Conservation (phyloP, 2,329 filamentous ascomycete genomes). For the Monosporascus sp. region DNA sequence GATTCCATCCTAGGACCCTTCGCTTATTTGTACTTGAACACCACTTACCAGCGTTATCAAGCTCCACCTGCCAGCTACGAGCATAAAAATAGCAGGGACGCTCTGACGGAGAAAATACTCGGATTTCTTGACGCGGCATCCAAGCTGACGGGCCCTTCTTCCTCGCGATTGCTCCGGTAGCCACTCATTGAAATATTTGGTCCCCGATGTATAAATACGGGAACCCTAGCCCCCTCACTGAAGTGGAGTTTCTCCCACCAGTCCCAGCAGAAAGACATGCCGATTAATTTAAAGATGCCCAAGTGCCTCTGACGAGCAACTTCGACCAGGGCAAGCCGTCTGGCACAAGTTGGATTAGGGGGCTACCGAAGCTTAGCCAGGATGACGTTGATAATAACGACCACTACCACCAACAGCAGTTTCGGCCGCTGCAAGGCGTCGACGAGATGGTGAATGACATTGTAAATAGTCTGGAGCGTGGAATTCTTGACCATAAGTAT, state of each 20-base stretch:
- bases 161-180: conserved; percentile 52
- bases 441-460: too few relatives aligned
- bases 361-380: conserved; percentile 32
- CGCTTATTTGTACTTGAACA: conserved; percentile 60
- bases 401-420: too few relatives aligned
- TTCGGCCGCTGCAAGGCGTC: too few relatives aligned
- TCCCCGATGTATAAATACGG: conserved; percentile 16
- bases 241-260: conserved; percentile 42
- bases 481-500: too few relatives aligned
- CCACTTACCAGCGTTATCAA: conserved; percentile 51
- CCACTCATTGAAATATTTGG: conserved; percentile 47
- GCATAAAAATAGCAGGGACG: conserved; percentile 49
- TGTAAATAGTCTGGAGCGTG: too few relatives aligned
- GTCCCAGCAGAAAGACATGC: conserved; percentile 51
- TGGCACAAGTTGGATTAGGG: conserved; percentile 40
- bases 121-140: conserved; percentile 50
- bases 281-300: conserved; percentile 51
- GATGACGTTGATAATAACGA: too few relatives aligned
- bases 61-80: conserved; percentile 49
- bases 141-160: conserved; percentile 50
- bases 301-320: conserved; percentile 56
- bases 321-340: conserved; percentile 57
- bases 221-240: conserved; percentile 16
- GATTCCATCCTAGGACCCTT: conserved; percentile 53
- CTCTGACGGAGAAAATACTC: conserved; percentile 46